These are phyloP conservation scores for Saxophila tyrrhenica DNA, from an alignment of 495 filamentous ascomycete genomes.

Conservation along the genomic window DNA sequence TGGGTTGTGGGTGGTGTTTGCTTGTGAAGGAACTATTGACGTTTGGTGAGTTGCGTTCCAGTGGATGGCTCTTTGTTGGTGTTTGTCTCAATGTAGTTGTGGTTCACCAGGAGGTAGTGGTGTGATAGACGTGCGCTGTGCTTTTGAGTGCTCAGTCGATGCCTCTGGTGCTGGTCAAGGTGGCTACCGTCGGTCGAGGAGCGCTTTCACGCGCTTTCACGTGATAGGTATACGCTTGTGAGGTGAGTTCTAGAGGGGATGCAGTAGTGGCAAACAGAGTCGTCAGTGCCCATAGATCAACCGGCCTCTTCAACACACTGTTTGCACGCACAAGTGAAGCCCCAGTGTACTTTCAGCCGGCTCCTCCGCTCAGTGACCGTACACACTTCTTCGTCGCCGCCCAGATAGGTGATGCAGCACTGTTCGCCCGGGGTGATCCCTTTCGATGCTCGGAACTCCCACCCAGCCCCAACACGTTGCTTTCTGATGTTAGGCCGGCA, in stretches of 20 bases:
- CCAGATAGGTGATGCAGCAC: constrained; percentile 32
- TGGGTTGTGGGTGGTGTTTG: background rate
- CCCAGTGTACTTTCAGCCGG: constrained; percentile 25
- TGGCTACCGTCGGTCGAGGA: too few species aligned
- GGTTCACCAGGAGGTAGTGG: background rate
- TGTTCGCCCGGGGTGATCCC: constrained; percentile 24
- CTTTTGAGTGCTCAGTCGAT: too few species aligned
- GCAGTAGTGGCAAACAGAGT: too few species aligned
- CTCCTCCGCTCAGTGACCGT: constrained; percentile 17
- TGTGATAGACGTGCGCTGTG: too few species aligned
- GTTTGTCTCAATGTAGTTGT: background rate
- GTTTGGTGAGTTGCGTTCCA: background rate
- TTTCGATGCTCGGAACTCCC: constrained; percentile 22
- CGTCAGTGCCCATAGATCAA: too few species aligned
- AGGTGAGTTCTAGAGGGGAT: too few species aligned
- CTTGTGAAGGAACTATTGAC: too few species aligned
- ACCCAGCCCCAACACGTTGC: constrained; percentile 23
- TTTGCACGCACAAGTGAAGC: constrained; percentile 28
- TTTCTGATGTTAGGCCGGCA: constrained; percentile 31
- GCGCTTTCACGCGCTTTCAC: too few species aligned
- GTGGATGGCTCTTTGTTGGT: background rate
- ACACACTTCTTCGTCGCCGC: constrained; percentile 28
- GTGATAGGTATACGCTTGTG: too few species aligned
- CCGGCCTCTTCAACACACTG: constrained; percentile 19
- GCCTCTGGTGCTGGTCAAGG: too few species aligned